Evolutionary conservation across 768 basidiomycete genomes (phyloP).

Genomic region (Boletus rubroflammeus): DNA sequence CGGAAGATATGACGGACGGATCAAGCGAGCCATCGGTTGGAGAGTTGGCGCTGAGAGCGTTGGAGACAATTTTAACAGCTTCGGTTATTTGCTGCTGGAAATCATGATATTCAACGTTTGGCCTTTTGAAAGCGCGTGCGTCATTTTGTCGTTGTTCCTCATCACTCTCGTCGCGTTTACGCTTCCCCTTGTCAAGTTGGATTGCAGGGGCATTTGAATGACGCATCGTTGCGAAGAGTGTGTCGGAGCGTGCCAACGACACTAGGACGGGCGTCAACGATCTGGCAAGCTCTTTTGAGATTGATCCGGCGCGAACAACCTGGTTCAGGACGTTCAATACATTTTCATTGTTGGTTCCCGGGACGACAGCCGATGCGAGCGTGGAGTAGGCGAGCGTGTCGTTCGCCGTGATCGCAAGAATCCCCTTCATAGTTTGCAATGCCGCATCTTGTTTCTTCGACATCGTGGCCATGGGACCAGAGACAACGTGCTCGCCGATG

Average conservation of each 20-base stretch:
- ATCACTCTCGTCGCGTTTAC: constrained; percentile 59
- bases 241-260: constrained; percentile 59
- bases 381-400: constrained; percentile 55
- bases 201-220: constrained; percentile 60
- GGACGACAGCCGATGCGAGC: constrained; percentile 50
- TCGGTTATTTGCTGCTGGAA: constrained; percentile 56
- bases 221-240: constrained; percentile 60
- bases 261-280: constrained; percentile 62
- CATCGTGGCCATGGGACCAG: constrained; percentile 8
- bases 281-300: constrained; percentile 52
- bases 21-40: constrained; percentile 44
- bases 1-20: constrained; percentile 59
- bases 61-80: constrained; percentile 55
- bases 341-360: constrained; percentile 40
- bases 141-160: constrained; percentile 29
- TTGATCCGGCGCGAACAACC: constrained; percentile 43
- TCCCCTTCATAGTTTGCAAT: constrained; percentile 59
- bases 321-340: constrained; percentile 55
- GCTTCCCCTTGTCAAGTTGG: constrained; percentile 69
- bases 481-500: constrained; percentile 4
- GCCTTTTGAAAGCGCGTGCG: constrained; percentile 40
- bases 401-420: constrained; percentile 54
- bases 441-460: constrained; percentile 54
- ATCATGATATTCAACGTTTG: constrained; percentile 41
- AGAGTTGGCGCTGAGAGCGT: constrained; percentile 41